Base-by-base conservation (phyloP, 352 stramenopile genomes). In the Phytophthora niederhauseri region DNA sequence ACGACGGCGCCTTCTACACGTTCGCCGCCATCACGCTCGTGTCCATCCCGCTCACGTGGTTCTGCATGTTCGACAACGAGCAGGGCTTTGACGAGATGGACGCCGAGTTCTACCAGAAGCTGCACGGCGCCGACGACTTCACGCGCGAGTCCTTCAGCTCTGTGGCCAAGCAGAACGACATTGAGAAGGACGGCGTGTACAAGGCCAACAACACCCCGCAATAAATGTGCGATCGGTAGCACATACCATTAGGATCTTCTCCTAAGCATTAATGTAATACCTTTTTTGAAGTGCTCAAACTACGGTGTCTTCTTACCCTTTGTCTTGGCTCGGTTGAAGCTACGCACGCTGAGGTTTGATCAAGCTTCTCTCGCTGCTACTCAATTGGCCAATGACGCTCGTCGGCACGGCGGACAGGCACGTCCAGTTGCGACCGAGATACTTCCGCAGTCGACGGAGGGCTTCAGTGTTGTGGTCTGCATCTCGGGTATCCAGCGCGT, bases 31-130 rank as follows among this genome's bases (percentile, higher is more conserved):
- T 92, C 63, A 71, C 77, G 15, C 30, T 79, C 6, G 46, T 89
- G 9, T 85, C 83, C 15, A 87, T 91, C 60, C 70, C 81, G 6
- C 67, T 89, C 7, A 91, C 83, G 1, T 89, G 67, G 57, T 88
- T 89, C 62, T 91, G 75, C 76, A 74, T 81, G 72, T 89, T 90
- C 50, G 80, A 90, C 70, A 90, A 88, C 67, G 66, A 84, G 26
- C 64, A 85, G 24, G 78, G 78, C 31, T 69, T 82, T 20, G 77
- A 86, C 0, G 79, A 81, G 19, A 89, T 90, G 77, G 84, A 92
- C 53, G 68, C 63, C 1, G 78, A 92, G 22, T 90, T 91, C 58
- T 83, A 84, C 49, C 49, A 61, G 28, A 78, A 78, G 50, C 45
- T 80, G 11, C 28, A 85, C 51, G 75, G 74, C 14, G 61, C 66